These are phyloP conservation scores for Chamaenerion angustifolium DNA, from an alignment of 345 rosid genomes.

Conservation along the genomic window DNA sequence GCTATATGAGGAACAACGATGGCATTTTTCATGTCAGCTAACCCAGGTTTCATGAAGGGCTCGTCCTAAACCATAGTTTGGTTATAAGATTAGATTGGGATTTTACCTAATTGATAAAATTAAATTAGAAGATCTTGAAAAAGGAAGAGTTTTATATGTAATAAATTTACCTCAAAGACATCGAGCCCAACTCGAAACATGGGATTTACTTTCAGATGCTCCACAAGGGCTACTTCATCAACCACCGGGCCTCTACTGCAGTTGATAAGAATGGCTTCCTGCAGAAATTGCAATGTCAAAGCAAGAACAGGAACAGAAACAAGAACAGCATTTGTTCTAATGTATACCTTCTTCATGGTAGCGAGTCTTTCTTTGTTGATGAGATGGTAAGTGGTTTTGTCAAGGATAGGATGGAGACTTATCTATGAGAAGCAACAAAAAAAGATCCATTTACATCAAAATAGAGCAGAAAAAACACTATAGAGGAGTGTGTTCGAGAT, in stretches of 20 bases:
- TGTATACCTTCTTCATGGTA: conserved; percentile 75
- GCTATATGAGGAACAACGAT: conserved; percentile 89
- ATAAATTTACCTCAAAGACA: conserved; percentile 66
- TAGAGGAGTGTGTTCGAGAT: background rate
- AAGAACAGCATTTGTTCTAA: conserved; percentile 4
- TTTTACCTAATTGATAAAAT: too few relatives aligned
- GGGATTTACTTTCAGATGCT: conserved; percentile 77
- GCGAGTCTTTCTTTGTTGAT: conserved; percentile 89
- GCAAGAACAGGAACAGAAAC: background rate
- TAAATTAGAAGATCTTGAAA: too few relatives aligned
- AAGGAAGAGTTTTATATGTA: background rate
- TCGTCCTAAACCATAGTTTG: conserved; percentile 45
- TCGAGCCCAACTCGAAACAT: conserved; percentile 98
- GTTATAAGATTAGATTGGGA: background rate
- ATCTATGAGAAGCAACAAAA: conserved; percentile 35
- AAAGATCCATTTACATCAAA: conserved; percentile 1
- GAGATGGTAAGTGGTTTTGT: conserved; percentile 91
- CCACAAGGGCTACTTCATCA: conserved; percentile 86
- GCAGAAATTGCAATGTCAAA: background rate
- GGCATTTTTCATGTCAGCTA: conserved; percentile 85
- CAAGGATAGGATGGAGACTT: conserved; percentile 91
- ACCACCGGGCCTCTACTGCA: conserved; percentile 92
- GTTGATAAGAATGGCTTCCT: conserved; percentile 95
- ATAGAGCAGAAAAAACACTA: background rate
- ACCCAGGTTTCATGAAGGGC: conserved; percentile 97